Percentiles rank a stretch among this genome's conserved stretches.
These are phyloP conservation scores for Capniomyces stellatus DNA, from an alignment of 371 early-diverging fungal genomes.

Conservation along the genomic window DNA sequence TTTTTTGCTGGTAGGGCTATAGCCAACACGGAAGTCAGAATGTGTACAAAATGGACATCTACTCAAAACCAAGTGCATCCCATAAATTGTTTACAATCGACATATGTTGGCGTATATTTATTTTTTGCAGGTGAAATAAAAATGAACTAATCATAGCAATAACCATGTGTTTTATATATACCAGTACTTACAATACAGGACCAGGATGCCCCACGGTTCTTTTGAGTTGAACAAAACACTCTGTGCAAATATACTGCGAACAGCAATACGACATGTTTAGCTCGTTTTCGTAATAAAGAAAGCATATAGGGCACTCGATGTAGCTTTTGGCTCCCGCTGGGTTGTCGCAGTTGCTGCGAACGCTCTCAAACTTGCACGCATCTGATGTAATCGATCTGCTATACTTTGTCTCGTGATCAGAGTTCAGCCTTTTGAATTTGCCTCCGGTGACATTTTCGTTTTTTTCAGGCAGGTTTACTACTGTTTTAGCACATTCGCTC, in stretches of 20 bases:
- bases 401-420: too few relatives aligned
- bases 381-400: too few relatives aligned
- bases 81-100: too few relatives aligned
- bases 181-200: not conserved
- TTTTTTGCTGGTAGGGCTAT: too few relatives aligned
- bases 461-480: too few relatives aligned
- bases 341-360: too few relatives aligned
- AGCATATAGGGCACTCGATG: slow-evolving; percentile 34
- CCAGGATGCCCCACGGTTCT: slow-evolving; percentile 11
- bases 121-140: not conserved
- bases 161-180: not conserved
- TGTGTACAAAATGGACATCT: not conserved
- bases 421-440: too few relatives aligned
- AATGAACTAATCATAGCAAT: not conserved
- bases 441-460: too few relatives aligned
- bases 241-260: slow-evolving; percentile 76
- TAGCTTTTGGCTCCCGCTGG: too few relatives aligned
- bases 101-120: too few relatives aligned
- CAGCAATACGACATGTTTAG: slow-evolving; percentile 74
- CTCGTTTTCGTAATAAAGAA: slow-evolving; percentile 66
- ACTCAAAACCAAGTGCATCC: not conserved
- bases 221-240: slow-evolving; percentile 74
- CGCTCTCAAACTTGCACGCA: too few relatives aligned
- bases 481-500: too few relatives aligned
- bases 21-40: not conserved